These are phyloP conservation scores for Cinchona pubescens DNA, from an alignment of 257 asterid genomes.

Conservation along the genomic window DNA sequence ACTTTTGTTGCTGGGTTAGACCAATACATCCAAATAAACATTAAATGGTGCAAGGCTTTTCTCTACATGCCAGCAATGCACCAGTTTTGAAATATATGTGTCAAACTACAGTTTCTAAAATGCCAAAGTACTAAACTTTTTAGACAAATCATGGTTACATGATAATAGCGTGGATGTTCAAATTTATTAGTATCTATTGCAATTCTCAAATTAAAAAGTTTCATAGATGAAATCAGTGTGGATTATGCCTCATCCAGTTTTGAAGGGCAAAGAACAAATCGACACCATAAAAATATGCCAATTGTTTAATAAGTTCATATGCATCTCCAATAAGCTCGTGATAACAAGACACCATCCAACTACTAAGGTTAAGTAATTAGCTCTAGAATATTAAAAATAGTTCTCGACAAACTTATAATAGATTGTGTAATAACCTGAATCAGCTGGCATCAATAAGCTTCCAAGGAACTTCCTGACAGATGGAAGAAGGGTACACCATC, in stretches of 20 bases:
- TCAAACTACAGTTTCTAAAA: not conserved
- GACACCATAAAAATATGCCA: not conserved
- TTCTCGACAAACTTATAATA: not conserved
- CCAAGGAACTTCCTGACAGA: constrained; percentile 77
- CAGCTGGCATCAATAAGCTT: constrained; percentile 57
- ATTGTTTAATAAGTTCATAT: not conserved
- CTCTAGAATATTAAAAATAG: not conserved
- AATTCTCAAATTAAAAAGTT: not conserved
- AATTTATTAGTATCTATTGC: not conserved
- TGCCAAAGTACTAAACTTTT: not conserved
- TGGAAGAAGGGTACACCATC: constrained; percentile 79
- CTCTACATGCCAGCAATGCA: not conserved
- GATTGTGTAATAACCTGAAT: constrained; percentile 50
- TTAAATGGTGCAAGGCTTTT: not conserved
- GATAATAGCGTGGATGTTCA: not conserved
- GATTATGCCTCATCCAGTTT: not conserved
- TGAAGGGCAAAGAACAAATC: not conserved
- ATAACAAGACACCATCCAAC: not conserved
- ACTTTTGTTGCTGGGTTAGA: not conserved
- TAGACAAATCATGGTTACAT: not conserved
- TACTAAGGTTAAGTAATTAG: not conserved
- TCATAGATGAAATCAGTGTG: not conserved
- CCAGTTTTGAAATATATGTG: not conserved
- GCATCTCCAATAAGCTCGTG: not conserved
- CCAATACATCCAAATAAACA: not conserved